Base-by-base conservation (phyloP, 2,329 filamentous ascomycete genomes). In the Arthroderma uncinatum region DNA sequence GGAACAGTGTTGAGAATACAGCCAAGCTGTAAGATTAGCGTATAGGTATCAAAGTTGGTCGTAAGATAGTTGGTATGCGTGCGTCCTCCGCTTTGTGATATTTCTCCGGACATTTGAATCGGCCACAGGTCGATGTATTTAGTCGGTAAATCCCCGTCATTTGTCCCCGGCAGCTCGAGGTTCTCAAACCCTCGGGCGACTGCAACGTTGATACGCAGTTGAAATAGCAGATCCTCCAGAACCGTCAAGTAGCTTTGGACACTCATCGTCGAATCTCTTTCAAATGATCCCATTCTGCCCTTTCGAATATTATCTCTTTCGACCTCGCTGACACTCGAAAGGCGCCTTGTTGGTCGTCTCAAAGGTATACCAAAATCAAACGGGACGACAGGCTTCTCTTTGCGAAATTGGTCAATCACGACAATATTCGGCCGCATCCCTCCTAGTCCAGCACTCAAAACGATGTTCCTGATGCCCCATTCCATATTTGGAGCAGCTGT, bases 361-460 rank as follows among this genome's bases (percentile, higher is more conserved):
- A 39, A 21, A 1, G 36, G 50, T 2, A 23, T 14, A 6, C 30
- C 50, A 23, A 36, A n/a, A 1, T 39, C 16, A 14, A 39, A 25
- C 10, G 4, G 19, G 28, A n/a, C 16, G 10, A 37, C 50, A 3
- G 25, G 12, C 50, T 42, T 34, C 16, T 37, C 16, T 23, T 50
- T 36, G 55, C 87, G 80, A 30, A 90, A 79, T 58, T 93, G 87
- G 53, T 89, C 82, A 65, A 93, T 80, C 1, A 95, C 80, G 12
- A 88, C 89, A 61, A 95, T 90, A 62, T 95, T 95, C 0, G 89
- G 89, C 42, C 89, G 77, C 89, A 95, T 94, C 12, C 89, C 89
- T 2, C 89, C 89, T 1, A 95, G 74, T 0, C 89, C 89, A 14
- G 89, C 86, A 9, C 86, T 87, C 8, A 95, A 72, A 7, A 93